Evolutionary conservation across 441 rosid species (phyloP), one percentile per base, ranked within the genome.

Genomic region (Pelargonium cotyledonis): DNA sequence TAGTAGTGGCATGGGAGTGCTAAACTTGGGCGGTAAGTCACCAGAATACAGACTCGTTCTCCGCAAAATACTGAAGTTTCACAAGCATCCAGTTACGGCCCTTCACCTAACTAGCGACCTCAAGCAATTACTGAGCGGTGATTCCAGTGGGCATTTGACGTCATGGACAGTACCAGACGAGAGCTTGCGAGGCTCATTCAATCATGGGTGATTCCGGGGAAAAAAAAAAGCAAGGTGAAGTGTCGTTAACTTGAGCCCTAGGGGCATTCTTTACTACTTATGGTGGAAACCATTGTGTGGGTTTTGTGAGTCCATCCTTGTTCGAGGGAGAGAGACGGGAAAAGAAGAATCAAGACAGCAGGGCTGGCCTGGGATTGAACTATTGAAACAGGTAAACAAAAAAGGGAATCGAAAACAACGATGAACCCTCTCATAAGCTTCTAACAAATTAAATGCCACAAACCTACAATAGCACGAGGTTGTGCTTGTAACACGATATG

Each of bases 51-150:
- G 88, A 82, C 77, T 96, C 83, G 71, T 96, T 57, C 92, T 96
- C 68, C 89, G 85, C 72, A 89, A 84, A 83, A 90, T 91, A 68
- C 80, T 96, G 75, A 93, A 93, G 81, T 89, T 79, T 72, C 99
- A 96, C 69, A 96, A 88, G 79, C 86, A 87, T 75, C 87, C 98
- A 0, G 96, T 96, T 43, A 89, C 98, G 4, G 92, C 99, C 62
- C 90, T 96, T 71, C 80, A 82, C 77, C 87, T 90, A 72, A 84
- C 93, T 5, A 77, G 81, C 61, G 96, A 93, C 79, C 82, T 89
- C 76, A 96, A 91, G 89, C 98, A 96, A 82, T 79, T 96, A 70
- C 81, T 96, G 31, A 96, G 93, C 69, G 99, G 99, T 65, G 99
- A 96, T 80, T 88, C 88, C 19, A 80, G 77, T 40, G 99, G 99